These are phyloP conservation scores for Elsinoe arachidis DNA, from an alignment of 2,329 filamentous ascomycete genomes.

Conservation along the genomic window DNA sequence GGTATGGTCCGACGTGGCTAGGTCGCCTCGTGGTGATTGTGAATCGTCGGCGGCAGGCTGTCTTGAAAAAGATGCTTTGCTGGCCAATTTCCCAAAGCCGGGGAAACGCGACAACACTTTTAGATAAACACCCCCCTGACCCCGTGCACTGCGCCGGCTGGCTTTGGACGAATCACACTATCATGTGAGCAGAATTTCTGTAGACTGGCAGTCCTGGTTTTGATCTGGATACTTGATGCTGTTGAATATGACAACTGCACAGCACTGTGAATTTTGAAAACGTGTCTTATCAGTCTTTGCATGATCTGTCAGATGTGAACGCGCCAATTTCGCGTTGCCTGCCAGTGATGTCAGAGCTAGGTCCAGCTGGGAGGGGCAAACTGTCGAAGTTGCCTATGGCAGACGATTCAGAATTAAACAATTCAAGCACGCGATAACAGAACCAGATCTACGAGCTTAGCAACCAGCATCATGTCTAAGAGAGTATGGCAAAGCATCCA, in stretches of 20 bases:
- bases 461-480: slow-evolving; percentile 22
- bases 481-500: slow-evolving; percentile 18
- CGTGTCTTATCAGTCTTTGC: background rate
- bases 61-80: slow-evolving; percentile 2
- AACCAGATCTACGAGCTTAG: background rate
- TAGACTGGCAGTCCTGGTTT: background rate
- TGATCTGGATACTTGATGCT: background rate
- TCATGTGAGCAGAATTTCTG: background rate
- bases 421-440: background rate
- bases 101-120: background rate
- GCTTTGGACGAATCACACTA: background rate
- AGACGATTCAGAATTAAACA: background rate
- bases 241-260: background rate
- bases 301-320: background rate
- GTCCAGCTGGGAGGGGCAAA: background rate
- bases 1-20: background rate
- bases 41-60: background rate
- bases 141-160: background rate
- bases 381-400: background rate
- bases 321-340: slow-evolving; percentile 4
- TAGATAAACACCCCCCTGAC: slow-evolving; percentile 1
- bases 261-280: background rate
- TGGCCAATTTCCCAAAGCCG: slow-evolving; percentile 5
- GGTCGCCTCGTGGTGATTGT: background rate
- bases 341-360: slow-evolving; percentile 7